These are phyloP conservation scores for Amoebophrya sp. DNA, from an alignment of 169 alveolate species.

Conservation along the genomic window DNA sequence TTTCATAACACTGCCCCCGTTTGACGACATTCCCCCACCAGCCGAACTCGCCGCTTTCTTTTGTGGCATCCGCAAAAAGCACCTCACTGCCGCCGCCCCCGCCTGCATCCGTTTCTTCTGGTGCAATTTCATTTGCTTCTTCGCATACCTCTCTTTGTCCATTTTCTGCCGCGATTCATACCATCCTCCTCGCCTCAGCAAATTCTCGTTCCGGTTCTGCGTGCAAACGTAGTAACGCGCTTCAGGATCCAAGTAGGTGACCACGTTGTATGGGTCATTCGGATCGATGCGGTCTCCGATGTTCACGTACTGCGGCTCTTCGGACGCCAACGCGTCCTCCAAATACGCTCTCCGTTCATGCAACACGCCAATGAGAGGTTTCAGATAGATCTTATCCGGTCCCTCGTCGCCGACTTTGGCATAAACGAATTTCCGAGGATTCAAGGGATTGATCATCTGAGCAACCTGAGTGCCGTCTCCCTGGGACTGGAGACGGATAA, in stretches of 20 bases:
- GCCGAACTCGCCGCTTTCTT: too few relatives aligned
- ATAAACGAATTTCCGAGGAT: constrained; percentile 1
- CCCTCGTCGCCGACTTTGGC: constrained; percentile 13
- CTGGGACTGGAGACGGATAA: neutral
- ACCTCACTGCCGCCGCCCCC: neutral
- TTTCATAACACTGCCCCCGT: too few relatives aligned
- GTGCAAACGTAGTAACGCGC: constrained; percentile 1
- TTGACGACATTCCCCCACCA: too few relatives aligned
- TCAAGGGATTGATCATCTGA: neutral
- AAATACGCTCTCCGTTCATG: neutral
- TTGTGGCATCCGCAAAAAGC: neutral
- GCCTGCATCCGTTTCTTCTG: neutral
- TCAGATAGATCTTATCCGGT: neutral
- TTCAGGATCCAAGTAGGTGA: neutral
- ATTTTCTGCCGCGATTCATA: neutral
- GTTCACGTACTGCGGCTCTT: neutral
- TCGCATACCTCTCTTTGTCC: neutral
- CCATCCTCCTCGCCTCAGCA: neutral
- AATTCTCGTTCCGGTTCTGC: neutral
- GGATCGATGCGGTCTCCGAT: neutral
- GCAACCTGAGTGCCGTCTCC: neutral
- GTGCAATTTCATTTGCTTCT: neutral
- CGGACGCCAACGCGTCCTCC: neutral
- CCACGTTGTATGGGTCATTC: constrained; percentile 11
- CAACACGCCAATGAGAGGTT: neutral